A percentile compares a stretch with the other conserved stretches of the same genome.
phyloP scores from a whole-genome alignment of 805 yeast species.

The Candida silvicultrix region DNA sequence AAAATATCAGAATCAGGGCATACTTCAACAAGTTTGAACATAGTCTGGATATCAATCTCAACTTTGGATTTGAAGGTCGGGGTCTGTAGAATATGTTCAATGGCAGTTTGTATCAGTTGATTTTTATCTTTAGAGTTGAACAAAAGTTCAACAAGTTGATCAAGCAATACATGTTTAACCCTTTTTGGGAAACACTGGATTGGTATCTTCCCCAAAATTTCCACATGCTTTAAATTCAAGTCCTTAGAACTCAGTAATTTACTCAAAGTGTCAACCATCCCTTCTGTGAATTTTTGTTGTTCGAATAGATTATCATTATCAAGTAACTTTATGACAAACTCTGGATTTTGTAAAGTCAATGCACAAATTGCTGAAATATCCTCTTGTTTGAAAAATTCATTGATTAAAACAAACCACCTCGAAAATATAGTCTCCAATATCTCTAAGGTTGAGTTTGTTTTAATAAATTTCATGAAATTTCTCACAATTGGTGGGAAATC shows the following conservation, averaged over 20 bases:
- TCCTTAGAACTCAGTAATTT: not conserved
- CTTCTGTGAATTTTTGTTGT: slow-evolving; percentile 32
- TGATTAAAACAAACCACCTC: slow-evolving; percentile 52
- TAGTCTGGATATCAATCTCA: slow-evolving; percentile 33
- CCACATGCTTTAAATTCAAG: not conserved
- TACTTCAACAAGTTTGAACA: slow-evolving; percentile 17
- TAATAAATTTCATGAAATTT: slow-evolving; percentile 22
- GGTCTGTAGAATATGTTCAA: slow-evolving; percentile 36
- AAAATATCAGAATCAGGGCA: slow-evolving; percentile 23
- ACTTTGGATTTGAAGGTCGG: slow-evolving; percentile 50
- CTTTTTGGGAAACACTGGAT: slow-evolving; percentile 40
- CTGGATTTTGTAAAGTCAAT: slow-evolving; percentile 18
- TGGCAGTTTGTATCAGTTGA: slow-evolving; percentile 8
- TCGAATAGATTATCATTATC: slow-evolving; percentile 39
- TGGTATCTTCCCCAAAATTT: slow-evolving; percentile 31
- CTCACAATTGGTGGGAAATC: slow-evolving; percentile 15
- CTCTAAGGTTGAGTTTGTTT: not conserved
- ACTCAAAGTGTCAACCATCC: slow-evolving; percentile 20
- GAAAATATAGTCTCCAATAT: slow-evolving; percentile 26
- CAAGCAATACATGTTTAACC: slow-evolving; percentile 21
- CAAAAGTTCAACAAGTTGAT: slow-evolving; percentile 15
- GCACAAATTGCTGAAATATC: slow-evolving; percentile 25
- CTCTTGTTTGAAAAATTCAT: slow-evolving; percentile 26
- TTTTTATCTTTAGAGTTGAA: slow-evolving; percentile 3
- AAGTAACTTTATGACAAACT: slow-evolving; percentile 17